Evolutionary conservation across 2,329 filamentous ascomycete species (phyloP).

Genomic region (Cladophialophora immunda): DNA sequence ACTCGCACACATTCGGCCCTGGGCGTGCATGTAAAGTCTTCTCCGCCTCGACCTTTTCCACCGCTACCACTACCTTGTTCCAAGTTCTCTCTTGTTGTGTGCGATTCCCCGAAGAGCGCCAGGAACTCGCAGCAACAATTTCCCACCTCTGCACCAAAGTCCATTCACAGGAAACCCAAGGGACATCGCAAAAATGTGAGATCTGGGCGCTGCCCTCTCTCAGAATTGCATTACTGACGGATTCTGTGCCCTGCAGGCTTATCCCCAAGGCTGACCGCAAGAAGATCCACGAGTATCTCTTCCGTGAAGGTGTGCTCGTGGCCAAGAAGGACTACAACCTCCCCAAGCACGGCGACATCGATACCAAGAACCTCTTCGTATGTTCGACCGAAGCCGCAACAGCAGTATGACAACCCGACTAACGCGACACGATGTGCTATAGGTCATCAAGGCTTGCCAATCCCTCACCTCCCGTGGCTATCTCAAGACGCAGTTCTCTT

Average conservation of each 20-base stretch:
- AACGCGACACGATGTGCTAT: constrained; percentile 25
- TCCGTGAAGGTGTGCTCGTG: constrained; percentile 90
- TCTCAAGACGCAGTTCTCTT: constrained; percentile 99
- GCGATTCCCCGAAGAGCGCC: constrained; percentile 63
- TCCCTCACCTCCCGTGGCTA: constrained; percentile 97
- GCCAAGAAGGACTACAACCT: constrained; percentile 99
- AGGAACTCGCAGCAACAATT: constrained; percentile 63
- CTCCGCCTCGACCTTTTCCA: not conserved
- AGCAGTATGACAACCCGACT: not conserved
- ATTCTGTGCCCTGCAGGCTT: constrained; percentile 68
- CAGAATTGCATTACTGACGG: constrained; percentile 8
- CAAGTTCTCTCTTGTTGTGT: constrained; percentile 50
- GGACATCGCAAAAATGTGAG: constrained; percentile 51
- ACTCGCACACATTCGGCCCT: constrained; percentile 5
- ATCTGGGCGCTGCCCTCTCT: constrained; percentile 30
- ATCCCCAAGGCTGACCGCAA: constrained; percentile 99
- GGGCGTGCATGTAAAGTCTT: not conserved
- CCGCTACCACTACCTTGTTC: not conserved
- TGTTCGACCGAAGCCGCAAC: constrained; percentile 40
- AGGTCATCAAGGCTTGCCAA: constrained; percentile 97
- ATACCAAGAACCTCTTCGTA: constrained; percentile 98
- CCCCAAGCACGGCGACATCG: constrained; percentile 96
- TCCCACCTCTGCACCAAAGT: not conserved
- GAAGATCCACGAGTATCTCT: constrained; percentile 99
- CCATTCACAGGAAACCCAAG: constrained; percentile 42